Base-by-base conservation (phyloP, 208 protist species). In the Phytomonas sp. region DNA sequence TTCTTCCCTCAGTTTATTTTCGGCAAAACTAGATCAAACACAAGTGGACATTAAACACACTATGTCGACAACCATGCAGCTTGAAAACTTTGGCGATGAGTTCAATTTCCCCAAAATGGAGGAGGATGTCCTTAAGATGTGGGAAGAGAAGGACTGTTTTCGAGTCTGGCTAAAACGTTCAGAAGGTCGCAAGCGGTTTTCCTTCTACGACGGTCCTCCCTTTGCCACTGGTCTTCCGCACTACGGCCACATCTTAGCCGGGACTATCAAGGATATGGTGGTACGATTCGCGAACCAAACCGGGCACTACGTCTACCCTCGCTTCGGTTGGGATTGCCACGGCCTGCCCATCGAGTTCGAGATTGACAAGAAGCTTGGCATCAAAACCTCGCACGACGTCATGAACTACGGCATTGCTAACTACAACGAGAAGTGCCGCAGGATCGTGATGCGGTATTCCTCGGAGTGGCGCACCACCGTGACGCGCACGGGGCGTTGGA, bases 141-240 rank as follows among this genome's bases (percentile, higher is more conserved):
- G 99, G 99, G 67, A 93, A 37, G 80, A 98, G 60, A 98, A 98
- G 62, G 83, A 99, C 71, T 97, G 97, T 33, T 99, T 99, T 78
- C 46, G 97, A 32, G 93, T 89, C 29, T 98, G 89, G 0, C 71
- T 99, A 36, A 92, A 98, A 80, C 74, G 91, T 43, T 97, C 87
- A 32, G 91, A 98, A 74, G 97, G 96, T 37, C 80, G 82, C 46
- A 76, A 84, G 65, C 77, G 81, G 1, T 97, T 83, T 73, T 91
- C 84, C 30, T 99, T 99, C 78, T 99, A 98, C 76, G 99, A 99
- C 83, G 99, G 99, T 31, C 99, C 99, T 20, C 99, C 99, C n/a
- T 99, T 99, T 76, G 99, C 99, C 34, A 99, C 99, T 32, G 99
- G 99, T 0, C 78, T 99, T 61, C 99, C 99, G 28, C 99, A 99